phyloP scores from a whole-genome alignment of 139 green algal species.

The Desmodesmus armatus region DNA sequence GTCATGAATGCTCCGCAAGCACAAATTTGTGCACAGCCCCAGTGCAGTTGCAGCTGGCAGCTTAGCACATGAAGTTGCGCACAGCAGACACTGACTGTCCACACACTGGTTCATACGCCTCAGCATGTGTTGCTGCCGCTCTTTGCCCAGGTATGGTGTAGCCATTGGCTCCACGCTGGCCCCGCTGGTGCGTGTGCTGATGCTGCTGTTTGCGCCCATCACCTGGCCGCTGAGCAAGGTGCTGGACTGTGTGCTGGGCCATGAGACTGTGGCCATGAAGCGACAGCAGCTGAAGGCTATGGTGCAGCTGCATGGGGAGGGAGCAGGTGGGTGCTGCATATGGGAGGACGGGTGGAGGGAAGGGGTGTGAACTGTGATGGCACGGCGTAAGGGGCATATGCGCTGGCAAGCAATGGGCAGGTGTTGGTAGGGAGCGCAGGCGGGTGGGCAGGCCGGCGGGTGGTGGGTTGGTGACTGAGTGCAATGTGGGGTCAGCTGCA shows the following conservation, averaged over 20 bases:
- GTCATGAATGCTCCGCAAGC: not conserved
- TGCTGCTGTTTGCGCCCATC: constrained; percentile 68
- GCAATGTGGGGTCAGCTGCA: too few species aligned
- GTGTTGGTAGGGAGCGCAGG: not conserved
- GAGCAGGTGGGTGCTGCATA: constrained; percentile 57
- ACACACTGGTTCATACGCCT: not conserved
- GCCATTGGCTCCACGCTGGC: constrained; percentile 22
- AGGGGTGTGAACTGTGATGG: not conserved
- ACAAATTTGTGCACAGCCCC: too few species aligned
- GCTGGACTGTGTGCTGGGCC: constrained; percentile 85
- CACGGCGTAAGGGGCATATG: not conserved
- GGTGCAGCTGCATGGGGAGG: constrained; percentile 80
- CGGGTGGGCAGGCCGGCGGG: too few species aligned
- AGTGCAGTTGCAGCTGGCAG: not conserved
- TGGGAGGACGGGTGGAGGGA: too few species aligned
- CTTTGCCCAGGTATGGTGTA: constrained; percentile 17
- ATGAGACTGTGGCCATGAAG: constrained; percentile 58
- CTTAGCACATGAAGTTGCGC: not conserved
- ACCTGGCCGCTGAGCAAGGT: constrained; percentile 83
- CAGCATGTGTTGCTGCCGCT: not conserved
- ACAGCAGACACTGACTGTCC: not conserved
- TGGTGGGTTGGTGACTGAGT: too few species aligned
- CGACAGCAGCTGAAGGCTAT: constrained; percentile 87
- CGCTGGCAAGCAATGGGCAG: not conserved
- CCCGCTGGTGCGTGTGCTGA: constrained; percentile 83